Evolutionary conservation across 805 yeast genomes (phyloP), one percentile per base, ranked within the genome.

Genomic region (Yarrowia keelungensis): DNA sequence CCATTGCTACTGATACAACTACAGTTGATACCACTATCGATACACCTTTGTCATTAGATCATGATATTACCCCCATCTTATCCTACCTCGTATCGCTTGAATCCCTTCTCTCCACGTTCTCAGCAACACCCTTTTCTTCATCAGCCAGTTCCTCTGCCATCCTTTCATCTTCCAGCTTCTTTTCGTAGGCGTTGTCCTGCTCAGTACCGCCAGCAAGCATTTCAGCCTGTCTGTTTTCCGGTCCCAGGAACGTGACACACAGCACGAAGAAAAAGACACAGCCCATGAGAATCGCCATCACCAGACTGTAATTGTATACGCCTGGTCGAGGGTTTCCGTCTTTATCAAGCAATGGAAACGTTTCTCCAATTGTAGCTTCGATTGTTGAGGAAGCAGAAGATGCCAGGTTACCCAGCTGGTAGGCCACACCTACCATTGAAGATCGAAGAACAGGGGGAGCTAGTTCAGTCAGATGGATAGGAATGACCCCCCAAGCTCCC

Each of bases 331-430:
- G 14, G n/a, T 22, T 38, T 39, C 45, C 59, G 7, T 19, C 16
- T 16, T 36, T 14, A 36, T 53, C 59, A 3, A 12, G n/a, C 42
- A 53, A 7, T 2, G 59, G 59, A 9, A 53, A 53, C 7, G 45
- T 38, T 38, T 81, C 81, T 38, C 92, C 89, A 51, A 87, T 78
- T 14, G 82, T 80, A 1, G 91, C 80, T 76, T 89, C 92, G 71
- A 89, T 89, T 5, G 93, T 89, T 19, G 89, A 83, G 2, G 89
- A 84, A 0, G 91, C 92, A 16, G 89, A 84, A 4, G 90, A 85
- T 0, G 88, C 90, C 74, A 89, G 81, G 75, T 89, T 53, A 2
- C 59, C 59, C 3, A 53, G 35, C 16, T 53, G 59, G 14, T 53
- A 53, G 2, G 59, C 45, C 10, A 53, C 59, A 14, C 59, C 59